Conservation (phyloP, 176 grass and related monocot species). For the Oryza glumipatula region DNA sequence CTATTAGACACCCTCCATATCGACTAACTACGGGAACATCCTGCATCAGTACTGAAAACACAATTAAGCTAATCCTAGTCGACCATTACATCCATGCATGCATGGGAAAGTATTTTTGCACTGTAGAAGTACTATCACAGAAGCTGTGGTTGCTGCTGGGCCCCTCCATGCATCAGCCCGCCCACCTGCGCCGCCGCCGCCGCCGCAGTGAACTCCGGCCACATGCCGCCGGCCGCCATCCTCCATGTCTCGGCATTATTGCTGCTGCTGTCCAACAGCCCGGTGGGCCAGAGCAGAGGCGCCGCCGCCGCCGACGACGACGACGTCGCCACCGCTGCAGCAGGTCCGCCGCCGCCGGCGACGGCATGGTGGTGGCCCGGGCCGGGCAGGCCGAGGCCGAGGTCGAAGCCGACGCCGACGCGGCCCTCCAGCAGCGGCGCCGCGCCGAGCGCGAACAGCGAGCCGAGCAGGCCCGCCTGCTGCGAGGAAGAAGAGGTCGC, state of each 20-base stretch:
- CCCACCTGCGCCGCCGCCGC: neutral
- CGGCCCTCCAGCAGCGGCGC: conserved; percentile 59
- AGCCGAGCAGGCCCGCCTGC: conserved; percentile 48
- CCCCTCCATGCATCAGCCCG: neutral
- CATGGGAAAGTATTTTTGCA: neutral
- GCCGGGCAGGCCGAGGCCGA: conserved; percentile 23
- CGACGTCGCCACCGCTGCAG: neutral
- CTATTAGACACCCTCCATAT: too few relatives aligned
- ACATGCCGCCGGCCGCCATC: neutral
- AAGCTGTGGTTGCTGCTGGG: neutral
- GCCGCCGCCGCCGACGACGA: neutral
- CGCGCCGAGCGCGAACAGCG: conserved; percentile 59
- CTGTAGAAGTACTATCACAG: neutral
- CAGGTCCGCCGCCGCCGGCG: neutral
- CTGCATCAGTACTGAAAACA: too few relatives aligned
- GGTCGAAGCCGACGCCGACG: conserved; percentile 65
- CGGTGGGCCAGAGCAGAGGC: neutral
- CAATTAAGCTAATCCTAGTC: too few relatives aligned
- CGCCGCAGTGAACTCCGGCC: neutral
- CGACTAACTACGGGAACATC: too few relatives aligned
- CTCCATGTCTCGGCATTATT: neutral
- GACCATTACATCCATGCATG: neutral
- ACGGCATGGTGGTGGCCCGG: conserved; percentile 1
- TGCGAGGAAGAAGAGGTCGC: neutral
- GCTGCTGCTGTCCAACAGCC: neutral